phyloP scores from a whole-genome alignment of 2,329 filamentous ascomycete species.

The Sporothrix luriei region DNA sequence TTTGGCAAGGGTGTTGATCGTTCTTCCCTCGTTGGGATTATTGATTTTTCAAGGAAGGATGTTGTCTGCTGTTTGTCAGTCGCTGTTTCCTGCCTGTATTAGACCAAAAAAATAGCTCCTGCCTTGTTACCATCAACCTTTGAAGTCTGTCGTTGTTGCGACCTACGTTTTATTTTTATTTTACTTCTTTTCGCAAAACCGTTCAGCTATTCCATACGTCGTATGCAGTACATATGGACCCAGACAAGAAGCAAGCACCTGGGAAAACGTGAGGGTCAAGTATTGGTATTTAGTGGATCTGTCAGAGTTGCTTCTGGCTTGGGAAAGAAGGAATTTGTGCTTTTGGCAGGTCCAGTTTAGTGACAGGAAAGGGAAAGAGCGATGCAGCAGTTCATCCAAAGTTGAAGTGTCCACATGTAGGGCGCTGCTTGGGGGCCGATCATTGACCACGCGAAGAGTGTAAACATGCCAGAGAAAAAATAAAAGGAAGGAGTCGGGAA shows the following conservation, averaged over 20 bases:
- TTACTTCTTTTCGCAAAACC: background rate
- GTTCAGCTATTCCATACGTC: constrained; percentile 3
- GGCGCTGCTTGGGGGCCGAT: constrained; percentile 5
- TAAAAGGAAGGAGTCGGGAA: background rate
- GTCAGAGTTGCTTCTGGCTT: background rate
- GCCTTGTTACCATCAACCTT: background rate
- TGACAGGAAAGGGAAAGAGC: background rate
- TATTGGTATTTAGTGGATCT: constrained; percentile 11
- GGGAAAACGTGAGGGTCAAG: background rate
- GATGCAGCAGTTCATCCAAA: constrained; percentile 13
- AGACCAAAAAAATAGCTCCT: background rate
- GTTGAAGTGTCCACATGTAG: background rate
- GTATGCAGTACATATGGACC: background rate
- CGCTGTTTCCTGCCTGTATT: background rate
- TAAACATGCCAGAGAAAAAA: background rate
- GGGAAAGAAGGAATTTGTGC: background rate
- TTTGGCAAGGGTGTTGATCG: background rate
- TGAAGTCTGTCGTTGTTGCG: background rate
- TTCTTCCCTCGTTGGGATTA: background rate
- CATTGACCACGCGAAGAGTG: background rate
- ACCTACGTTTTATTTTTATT: background rate
- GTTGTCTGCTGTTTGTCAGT: background rate
- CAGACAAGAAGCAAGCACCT: constrained; percentile 10
- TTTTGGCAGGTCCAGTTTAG: background rate
- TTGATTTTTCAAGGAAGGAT: background rate